phyloP scores from a whole-genome alignment of 2,329 filamentous ascomycete genomes.

The Fusarium sp. region DNA sequence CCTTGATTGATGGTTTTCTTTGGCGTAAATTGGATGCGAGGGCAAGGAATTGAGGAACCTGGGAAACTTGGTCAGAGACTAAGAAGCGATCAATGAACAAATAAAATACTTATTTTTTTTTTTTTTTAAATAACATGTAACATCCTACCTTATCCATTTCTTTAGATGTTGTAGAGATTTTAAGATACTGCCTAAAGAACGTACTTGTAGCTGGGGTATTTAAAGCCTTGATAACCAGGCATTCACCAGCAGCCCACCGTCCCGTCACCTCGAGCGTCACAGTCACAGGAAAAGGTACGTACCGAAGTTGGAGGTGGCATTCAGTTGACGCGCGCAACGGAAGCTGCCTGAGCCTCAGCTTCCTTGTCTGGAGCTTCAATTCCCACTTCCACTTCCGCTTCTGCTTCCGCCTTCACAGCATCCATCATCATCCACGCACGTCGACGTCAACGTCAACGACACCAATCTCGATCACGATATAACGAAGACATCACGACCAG shows the following conservation, averaged over 20 bases:
- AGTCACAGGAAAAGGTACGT: slow-evolving; percentile 22
- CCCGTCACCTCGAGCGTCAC: background rate
- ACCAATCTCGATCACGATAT: slow-evolving; percentile 16
- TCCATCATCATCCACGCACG: slow-evolving; percentile 5
- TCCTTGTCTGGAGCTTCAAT: slow-evolving; percentile 39
- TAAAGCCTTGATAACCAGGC: slow-evolving; percentile 4
- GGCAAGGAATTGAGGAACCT: background rate
- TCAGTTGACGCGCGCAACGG: slow-evolving; percentile 54
- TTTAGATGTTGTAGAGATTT: background rate
- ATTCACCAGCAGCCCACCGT: background rate
- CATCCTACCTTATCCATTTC: background rate
- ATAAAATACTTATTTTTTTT: background rate
- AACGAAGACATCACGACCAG: slow-evolving; percentile 13
- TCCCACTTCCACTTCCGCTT: slow-evolving; percentile 22
- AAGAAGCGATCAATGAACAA: slow-evolving; percentile 29
- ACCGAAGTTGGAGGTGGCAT: slow-evolving; percentile 6
- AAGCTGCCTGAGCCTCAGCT: slow-evolving; percentile 55
- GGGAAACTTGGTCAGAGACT: slow-evolving; percentile 8
- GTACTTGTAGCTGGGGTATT: background rate
- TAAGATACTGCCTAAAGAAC: background rate
- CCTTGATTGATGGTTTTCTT: slow-evolving; percentile 24
- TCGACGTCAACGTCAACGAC: slow-evolving; percentile 4
- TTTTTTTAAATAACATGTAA: background rate
- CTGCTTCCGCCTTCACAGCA: slow-evolving; percentile 15
- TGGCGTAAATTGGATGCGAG: slow-evolving; percentile 29